These are phyloP conservation scores for Metschnikowia hibisci DNA, from an alignment of 805 yeast genomes.

Conservation along the genomic window DNA sequence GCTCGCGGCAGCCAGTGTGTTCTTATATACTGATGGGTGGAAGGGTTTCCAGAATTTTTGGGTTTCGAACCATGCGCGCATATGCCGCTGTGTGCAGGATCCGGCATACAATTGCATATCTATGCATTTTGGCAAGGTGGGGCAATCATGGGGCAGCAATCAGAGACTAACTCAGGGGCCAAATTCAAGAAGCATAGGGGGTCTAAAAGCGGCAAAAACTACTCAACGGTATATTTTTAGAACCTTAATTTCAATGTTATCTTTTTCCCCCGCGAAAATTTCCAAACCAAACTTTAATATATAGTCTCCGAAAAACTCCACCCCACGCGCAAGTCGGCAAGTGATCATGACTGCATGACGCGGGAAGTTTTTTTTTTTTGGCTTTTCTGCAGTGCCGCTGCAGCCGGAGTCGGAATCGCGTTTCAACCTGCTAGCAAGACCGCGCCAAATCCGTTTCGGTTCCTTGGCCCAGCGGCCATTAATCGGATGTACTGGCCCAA, in stretches of 20 bases:
- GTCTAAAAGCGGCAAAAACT: too few relatives aligned
- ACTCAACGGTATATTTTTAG: too few relatives aligned
- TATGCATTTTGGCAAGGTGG: conserved; percentile 3
- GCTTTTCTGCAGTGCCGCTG: not conserved
- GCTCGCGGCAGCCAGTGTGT: not conserved
- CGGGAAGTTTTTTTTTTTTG: not conserved
- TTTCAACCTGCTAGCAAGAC: not conserved
- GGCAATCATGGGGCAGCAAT: conserved; percentile 4
- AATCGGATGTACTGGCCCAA: not conserved
- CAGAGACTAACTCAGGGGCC: not conserved
- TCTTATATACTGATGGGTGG: conserved; percentile 2
- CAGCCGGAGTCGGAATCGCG: not conserved
- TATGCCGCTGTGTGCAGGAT: not conserved
- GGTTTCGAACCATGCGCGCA: conserved; percentile 1
- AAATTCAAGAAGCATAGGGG: too few relatives aligned
- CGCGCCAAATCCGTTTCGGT: not conserved
- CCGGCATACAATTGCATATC: not conserved
- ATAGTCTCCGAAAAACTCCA: not conserved
- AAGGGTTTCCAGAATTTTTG: conserved; percentile 2
- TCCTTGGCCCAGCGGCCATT: not conserved
- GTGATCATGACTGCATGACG: not conserved
- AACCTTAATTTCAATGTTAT: too few relatives aligned
- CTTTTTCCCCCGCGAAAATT: not conserved
- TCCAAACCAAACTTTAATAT: too few relatives aligned
- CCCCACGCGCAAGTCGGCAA: conserved; percentile 4